Evolutionary conservation across 2,329 filamentous ascomycete genomes (phyloP).

Genomic region (Alternaria angustiovoidea): DNA sequence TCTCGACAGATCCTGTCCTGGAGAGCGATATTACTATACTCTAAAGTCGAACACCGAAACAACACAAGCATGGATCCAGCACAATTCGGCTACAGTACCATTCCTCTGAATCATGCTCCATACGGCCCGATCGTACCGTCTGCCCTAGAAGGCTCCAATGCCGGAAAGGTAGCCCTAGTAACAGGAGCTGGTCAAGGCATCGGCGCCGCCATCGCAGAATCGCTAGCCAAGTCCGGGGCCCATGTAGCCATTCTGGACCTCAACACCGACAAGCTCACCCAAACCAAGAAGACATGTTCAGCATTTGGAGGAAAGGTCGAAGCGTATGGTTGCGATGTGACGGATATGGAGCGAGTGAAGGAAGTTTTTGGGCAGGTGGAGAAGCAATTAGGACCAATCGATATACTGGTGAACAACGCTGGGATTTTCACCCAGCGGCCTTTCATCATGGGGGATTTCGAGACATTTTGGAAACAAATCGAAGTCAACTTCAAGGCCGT

Average conservation of each 20-base stretch:
- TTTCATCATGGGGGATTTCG: constrained; percentile 37
- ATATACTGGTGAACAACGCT: constrained; percentile 42
- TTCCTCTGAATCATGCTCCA: constrained; percentile 27
- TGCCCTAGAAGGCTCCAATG: constrained; percentile 27
- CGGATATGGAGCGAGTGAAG: constrained; percentile 18
- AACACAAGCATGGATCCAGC: constrained; percentile 28
- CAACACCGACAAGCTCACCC: constrained; percentile 21
- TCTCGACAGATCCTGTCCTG: background rate
- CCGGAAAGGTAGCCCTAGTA: constrained; percentile 36
- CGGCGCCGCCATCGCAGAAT: constrained; percentile 38
- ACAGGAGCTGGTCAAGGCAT: constrained; percentile 42
- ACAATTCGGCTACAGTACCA: constrained; percentile 33
- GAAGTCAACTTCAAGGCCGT: constrained; percentile 45
- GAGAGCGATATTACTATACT: too few species aligned
- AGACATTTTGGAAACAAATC: constrained; percentile 40
- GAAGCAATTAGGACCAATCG: constrained; percentile 32
- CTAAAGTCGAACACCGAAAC: background rate
- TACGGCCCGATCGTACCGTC: constrained; percentile 28
- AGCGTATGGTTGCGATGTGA: constrained; percentile 36
- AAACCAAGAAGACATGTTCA: constrained; percentile 35
- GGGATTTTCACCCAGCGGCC: constrained; percentile 39
- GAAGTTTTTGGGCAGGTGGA: constrained; percentile 28
- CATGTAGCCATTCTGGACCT: constrained; percentile 39
- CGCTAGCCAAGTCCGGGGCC: constrained; percentile 39
- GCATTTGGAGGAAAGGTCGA: constrained; percentile 29